Evolutionary conservation across 2,329 filamentous ascomycete species (phyloP).

Genomic region (Aureobasidium sp.): DNA sequence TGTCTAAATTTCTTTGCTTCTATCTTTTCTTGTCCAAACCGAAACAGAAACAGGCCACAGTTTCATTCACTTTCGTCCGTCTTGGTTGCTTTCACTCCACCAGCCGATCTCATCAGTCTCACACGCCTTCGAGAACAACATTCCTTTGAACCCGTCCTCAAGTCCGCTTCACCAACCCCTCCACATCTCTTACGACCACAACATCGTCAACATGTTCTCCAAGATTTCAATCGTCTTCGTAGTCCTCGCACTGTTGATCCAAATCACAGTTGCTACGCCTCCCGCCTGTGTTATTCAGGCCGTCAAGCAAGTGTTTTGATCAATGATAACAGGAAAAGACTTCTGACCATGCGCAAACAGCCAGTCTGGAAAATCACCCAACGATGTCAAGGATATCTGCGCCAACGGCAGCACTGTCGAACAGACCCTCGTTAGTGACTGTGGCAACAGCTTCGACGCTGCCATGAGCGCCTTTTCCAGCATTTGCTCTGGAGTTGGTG

Average conservation of each 20-base stretch:
- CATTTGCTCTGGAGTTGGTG: slow-evolving; percentile 28
- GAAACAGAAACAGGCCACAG: background rate
- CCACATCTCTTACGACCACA: background rate
- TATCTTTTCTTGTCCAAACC: background rate
- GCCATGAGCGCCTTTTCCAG: slow-evolving; percentile 27
- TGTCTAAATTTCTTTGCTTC: background rate
- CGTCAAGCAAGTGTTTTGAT: slow-evolving; percentile 39
- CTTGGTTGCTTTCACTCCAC: background rate
- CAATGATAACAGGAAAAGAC: background rate
- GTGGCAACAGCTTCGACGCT: slow-evolving; percentile 23
- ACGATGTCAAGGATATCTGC: slow-evolving; percentile 29
- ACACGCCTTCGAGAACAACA: background rate
- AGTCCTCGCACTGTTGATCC: slow-evolving; percentile 39
- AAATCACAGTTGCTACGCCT: slow-evolving; percentile 36
- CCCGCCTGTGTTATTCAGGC: slow-evolving; percentile 46
- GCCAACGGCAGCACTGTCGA: slow-evolving; percentile 24
- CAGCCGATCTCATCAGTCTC: too few relatives aligned
- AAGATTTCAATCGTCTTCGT: slow-evolving; percentile 38
- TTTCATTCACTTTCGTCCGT: background rate
- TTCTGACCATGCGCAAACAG: slow-evolving; percentile 17
- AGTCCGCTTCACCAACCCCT: background rate
- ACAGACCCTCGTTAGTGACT: slow-evolving; percentile 25
- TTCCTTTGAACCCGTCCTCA: background rate
- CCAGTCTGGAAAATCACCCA: slow-evolving; percentile 26
- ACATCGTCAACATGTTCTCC: slow-evolving; percentile 36